Percentiles rank a stretch among this genome's conserved stretches.
These are phyloP conservation scores for Didymella arachidicola DNA, from an alignment of 2,329 filamentous ascomycete species.

Conservation along the genomic window DNA sequence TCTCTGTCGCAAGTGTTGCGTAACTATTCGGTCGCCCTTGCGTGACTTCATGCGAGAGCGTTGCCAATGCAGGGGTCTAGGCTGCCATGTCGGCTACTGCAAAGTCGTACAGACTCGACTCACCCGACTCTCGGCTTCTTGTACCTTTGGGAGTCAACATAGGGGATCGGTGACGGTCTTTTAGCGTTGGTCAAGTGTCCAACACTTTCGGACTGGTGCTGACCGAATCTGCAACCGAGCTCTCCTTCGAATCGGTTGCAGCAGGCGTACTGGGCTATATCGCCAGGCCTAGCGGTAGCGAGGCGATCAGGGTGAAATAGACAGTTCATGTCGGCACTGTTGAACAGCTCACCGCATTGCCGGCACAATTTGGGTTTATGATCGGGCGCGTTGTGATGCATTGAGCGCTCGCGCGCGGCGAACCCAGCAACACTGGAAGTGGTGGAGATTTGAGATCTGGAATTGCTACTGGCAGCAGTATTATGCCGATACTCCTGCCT, in stretches of 20 bases:
- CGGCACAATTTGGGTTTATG: conserved; percentile 19
- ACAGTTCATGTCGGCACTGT: conserved; percentile 14
- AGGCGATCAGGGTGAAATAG: conserved; percentile 29
- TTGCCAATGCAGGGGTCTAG: conserved; percentile 7
- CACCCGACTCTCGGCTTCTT: conserved; percentile 18
- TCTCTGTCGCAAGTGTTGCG: background rate
- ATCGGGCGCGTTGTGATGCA: background rate
- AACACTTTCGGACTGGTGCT: conserved; percentile 9
- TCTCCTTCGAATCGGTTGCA: conserved; percentile 21
- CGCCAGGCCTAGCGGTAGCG: background rate
- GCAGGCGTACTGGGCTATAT: conserved; percentile 18
- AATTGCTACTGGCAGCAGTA: background rate
- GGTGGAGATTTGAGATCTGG: background rate
- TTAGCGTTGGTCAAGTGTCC: conserved; percentile 1
- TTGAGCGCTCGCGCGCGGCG: background rate
- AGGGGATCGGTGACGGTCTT: conserved; percentile 7
- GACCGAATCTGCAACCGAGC: conserved; percentile 25
- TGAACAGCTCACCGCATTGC: conserved; percentile 25
- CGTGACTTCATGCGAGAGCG: conserved; percentile 1
- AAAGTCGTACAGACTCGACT: conserved; percentile 9
- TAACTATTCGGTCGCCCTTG: conserved; percentile 7
- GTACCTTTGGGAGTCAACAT: background rate
- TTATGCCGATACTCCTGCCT: background rate
- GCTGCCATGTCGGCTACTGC: conserved; percentile 2
- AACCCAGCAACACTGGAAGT: background rate